Evolutionary conservation across 2,329 filamentous ascomycete species (phyloP).

Genomic region (Fusarium domesticum): DNA sequence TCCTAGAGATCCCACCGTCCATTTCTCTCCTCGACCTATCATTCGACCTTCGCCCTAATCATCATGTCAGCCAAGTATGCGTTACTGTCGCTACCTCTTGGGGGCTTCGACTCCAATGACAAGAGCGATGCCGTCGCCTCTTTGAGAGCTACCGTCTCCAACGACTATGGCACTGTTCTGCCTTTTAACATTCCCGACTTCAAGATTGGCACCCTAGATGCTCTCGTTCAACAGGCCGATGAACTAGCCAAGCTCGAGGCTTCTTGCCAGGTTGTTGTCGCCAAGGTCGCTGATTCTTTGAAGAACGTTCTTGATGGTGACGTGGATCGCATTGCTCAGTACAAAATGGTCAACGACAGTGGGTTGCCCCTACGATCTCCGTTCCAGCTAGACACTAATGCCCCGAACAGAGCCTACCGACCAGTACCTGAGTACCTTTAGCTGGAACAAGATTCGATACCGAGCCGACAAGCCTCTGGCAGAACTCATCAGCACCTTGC

Average conservation of each 20-base stretch:
- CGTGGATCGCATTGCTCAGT: constrained; percentile 75
- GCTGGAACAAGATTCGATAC: constrained; percentile 98
- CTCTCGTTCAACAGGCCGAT: constrained; percentile 92
- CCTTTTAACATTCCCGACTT: constrained; percentile 87
- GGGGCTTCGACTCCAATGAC: constrained; percentile 77
- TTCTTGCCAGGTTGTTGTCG: constrained; percentile 75
- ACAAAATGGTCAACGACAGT: constrained; percentile 96
- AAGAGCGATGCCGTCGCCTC: constrained; percentile 77
- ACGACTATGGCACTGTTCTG: constrained; percentile 71
- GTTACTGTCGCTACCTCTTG: constrained; percentile 84
- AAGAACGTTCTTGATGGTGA: constrained; percentile 79
- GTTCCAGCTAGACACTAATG: constrained; percentile 23
- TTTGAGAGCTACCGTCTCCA: constrained; percentile 66
- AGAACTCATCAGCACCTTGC: constrained; percentile 81
- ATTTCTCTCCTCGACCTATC: constrained; percentile 4
- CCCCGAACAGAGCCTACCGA: constrained; percentile 77
- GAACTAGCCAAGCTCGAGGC: constrained; percentile 85
- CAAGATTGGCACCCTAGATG: constrained; percentile 96
- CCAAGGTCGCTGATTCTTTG: constrained; percentile 85
- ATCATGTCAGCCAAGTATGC: constrained; percentile 66
- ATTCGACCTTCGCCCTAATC: constrained; percentile 7
- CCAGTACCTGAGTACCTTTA: constrained; percentile 83
- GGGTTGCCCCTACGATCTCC: constrained; percentile 35
- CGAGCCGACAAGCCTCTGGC: constrained; percentile 84
- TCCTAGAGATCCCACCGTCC: not conserved